A percentile compares a stretch with the other conserved stretches of the same genome.
These are phyloP conservation scores for Clonostachys chloroleuca DNA, from an alignment of 2,329 filamentous ascomycete species.

Conservation along the genomic window DNA sequence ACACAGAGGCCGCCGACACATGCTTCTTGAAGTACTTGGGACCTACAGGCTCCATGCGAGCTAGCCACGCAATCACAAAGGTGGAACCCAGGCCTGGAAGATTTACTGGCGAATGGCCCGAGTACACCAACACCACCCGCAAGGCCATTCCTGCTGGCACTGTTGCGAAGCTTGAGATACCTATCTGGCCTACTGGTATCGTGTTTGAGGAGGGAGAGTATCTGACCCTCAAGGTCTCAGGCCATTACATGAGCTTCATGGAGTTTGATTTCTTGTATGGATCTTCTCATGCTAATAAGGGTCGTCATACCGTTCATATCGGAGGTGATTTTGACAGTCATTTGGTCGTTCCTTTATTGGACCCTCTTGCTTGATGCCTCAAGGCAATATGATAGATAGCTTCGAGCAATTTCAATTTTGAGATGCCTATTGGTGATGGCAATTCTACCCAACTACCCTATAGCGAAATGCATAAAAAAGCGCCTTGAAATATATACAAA, in stretches of 20 bases:
- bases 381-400: no score
- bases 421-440: no score
- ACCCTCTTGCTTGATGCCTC: no score
- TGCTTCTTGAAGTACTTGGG: slow-evolving; percentile 13
- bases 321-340: slow-evolving; percentile 11
- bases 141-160: neutral
- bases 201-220: slow-evolving; percentile 17
- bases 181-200: slow-evolving; percentile 19
- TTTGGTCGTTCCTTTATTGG: slow-evolving; percentile 12
- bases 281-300: slow-evolving; percentile 8
- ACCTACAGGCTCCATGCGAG: slow-evolving; percentile 15
- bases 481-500: no score
- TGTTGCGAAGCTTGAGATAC: slow-evolving; percentile 16
- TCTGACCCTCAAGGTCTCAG: slow-evolving; percentile 13
- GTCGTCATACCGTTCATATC: slow-evolving; percentile 10
- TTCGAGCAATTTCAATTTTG: no score
- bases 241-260: slow-evolving; percentile 10
- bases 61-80: slow-evolving; percentile 17
- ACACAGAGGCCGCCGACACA: slow-evolving; percentile 29
- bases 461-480: no score
- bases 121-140: no score
- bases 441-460: no score
- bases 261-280: slow-evolving; percentile 5
- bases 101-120: no score
- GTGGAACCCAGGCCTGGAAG: slow-evolving; percentile 12